A percentile compares a stretch with the other conserved stretches of the same genome.
Conservation (phyloP, 768 basidiomycete species). For the Tephrocybe sp. region DNA sequence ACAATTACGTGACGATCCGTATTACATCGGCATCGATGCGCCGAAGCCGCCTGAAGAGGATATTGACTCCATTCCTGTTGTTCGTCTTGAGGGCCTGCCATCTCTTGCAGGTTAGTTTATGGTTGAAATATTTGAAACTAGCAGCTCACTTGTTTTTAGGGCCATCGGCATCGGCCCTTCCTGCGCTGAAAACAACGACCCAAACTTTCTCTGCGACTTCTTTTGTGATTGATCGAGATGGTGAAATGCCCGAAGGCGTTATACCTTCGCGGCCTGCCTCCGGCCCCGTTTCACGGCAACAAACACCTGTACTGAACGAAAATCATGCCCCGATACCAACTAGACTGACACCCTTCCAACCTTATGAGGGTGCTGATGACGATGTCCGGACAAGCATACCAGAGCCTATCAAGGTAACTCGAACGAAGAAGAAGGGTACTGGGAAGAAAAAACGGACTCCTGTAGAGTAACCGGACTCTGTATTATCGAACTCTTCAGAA, state of each 20-base stretch:
- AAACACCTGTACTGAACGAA: slow-evolving; percentile 14
- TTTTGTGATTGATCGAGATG: slow-evolving; percentile 70
- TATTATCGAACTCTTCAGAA: no score
- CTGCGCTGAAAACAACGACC: slow-evolving; percentile 40
- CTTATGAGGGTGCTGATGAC: slow-evolving; percentile 52
- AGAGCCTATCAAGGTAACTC: slow-evolving; percentile 74
- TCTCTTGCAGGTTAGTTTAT: slow-evolving; percentile 34
- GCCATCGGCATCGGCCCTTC: slow-evolving; percentile 31
- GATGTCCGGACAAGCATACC: slow-evolving; percentile 46
- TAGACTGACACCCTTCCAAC: slow-evolving; percentile 40
- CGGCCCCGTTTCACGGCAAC: slow-evolving; percentile 22
- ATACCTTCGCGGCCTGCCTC: slow-evolving; percentile 22
- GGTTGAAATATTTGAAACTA: not conserved
- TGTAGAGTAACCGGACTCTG: not conserved
- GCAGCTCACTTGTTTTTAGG: slow-evolving; percentile 18
- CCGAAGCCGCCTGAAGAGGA: slow-evolving; percentile 48
- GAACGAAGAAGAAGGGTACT: slow-evolving; percentile 63
- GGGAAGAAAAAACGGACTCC: slow-evolving; percentile 69
- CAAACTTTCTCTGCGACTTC: slow-evolving; percentile 39
- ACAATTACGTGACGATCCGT: slow-evolving; percentile 82
- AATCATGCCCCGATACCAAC: slow-evolving; percentile 31
- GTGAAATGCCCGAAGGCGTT: slow-evolving; percentile 82
- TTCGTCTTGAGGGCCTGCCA: slow-evolving; percentile 73
- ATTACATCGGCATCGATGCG: slow-evolving; percentile 76
- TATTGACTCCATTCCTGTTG: slow-evolving; percentile 90